A percentile compares a stretch with the other conserved stretches of the same genome.
Evolutionary conservation across 2,329 filamentous ascomycete species (phyloP).

Genomic region (Fusarium beomiforme): DNA sequence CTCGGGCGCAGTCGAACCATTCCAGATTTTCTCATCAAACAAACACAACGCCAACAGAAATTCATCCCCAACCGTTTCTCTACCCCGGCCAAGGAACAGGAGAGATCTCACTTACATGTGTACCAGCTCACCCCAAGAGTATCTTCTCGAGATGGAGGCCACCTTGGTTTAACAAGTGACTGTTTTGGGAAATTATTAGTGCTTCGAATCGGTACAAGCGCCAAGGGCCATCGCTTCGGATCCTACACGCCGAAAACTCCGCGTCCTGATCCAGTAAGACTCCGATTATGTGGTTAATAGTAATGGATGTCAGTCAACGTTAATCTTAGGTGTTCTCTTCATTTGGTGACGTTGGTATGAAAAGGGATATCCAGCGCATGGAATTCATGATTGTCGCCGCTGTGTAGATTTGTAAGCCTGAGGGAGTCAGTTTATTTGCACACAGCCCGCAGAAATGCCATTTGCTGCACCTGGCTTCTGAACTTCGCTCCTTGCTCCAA

Average conservation of each 20-base stretch:
- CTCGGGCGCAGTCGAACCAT: conserved; percentile 36
- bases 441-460: conserved; percentile 27
- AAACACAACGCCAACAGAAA: conserved; percentile 35
- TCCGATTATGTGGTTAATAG: background rate
- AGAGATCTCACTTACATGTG: conserved; percentile 2
- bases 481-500: conserved; percentile 9
- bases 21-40: conserved; percentile 22
- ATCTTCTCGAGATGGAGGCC: background rate
- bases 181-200: conserved; percentile 36
- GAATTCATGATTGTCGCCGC: conserved; percentile 29
- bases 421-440: conserved; percentile 22
- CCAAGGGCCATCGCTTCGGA: conserved; percentile 32
- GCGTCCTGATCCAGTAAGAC: conserved; percentile 13
- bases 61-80: conserved; percentile 14
- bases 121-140: conserved; percentile 5
- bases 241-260: conserved; percentile 34
- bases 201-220: conserved; percentile 33
- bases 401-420: conserved; percentile 41
- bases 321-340: conserved; percentile 28
- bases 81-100: conserved; percentile 7
- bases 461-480: conserved; percentile 20
- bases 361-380: conserved; percentile 26
- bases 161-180: background rate
- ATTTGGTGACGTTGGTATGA: conserved; percentile 32
- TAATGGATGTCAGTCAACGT: background rate